phyloP scores from a whole-genome alignment of 2,329 filamentous ascomycete species.

The Teratosphaeria nubilosa region DNA sequence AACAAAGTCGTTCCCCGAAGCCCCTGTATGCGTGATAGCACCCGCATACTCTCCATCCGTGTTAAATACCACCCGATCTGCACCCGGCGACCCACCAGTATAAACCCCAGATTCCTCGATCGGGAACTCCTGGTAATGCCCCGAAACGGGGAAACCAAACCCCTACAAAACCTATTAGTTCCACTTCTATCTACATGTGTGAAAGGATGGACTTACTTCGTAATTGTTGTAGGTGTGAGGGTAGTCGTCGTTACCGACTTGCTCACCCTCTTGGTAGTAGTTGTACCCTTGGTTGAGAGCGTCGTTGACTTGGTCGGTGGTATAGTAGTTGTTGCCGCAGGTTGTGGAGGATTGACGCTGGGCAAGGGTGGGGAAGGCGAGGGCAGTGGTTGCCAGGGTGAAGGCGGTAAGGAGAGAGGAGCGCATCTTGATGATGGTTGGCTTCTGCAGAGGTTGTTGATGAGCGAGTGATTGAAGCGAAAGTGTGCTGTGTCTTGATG shows the following conservation, averaged over 20 bases:
- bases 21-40: slow-evolving; percentile 60
- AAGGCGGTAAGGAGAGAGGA: slow-evolving; percentile 20
- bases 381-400: slow-evolving; percentile 18
- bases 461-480: background rate
- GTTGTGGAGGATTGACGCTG: slow-evolving; percentile 38
- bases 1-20: slow-evolving; percentile 58
- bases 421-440: slow-evolving; percentile 13
- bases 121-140: slow-evolving; percentile 56
- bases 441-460: background rate
- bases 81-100: slow-evolving; percentile 51
- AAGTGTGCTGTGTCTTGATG: background rate
- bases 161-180: slow-evolving; percentile 22
- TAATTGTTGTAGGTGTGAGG: slow-evolving; percentile 18
- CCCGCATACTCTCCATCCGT: slow-evolving; percentile 47
- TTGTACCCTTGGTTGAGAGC: slow-evolving; percentile 44
- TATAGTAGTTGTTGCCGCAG: slow-evolving; percentile 47
- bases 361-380: slow-evolving; percentile 21
- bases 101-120: slow-evolving; percentile 42
- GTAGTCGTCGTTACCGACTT: slow-evolving; percentile 28
- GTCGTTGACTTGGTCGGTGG: slow-evolving; percentile 36
- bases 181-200: slow-evolving; percentile 2
- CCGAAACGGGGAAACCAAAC: slow-evolving; percentile 47
- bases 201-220: background rate
- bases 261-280: slow-evolving; percentile 31
- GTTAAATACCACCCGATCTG: slow-evolving; percentile 59